A percentile compares a stretch with the other conserved stretches of the same genome.
phyloP scores from a whole-genome alignment of 345 rosid species.

The Lenwebbia sp. region DNA sequence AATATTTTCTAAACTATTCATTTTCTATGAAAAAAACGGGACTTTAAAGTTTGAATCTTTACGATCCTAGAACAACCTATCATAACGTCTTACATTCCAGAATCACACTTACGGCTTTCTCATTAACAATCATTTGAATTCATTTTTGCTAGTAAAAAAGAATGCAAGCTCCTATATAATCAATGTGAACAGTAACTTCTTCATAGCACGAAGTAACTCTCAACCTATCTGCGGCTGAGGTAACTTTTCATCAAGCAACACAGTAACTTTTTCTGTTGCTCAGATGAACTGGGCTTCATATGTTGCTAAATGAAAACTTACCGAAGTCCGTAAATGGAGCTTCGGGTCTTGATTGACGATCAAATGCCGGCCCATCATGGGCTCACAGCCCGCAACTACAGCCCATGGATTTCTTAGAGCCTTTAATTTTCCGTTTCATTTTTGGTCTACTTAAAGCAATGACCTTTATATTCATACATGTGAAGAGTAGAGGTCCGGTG shows the following conservation, averaged over 20 bases:
- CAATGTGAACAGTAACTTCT: not conserved
- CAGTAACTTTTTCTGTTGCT: no score
- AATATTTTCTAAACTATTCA: no score
- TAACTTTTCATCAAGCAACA: no score
- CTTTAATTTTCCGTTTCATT: not conserved
- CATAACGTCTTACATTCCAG: not conserved
- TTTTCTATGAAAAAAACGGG: no score
- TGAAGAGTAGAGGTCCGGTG: not conserved
- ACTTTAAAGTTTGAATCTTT: not conserved
- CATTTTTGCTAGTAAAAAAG: no score
- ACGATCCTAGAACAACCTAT: not conserved
- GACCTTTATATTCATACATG: not conserved
- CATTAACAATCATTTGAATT: not conserved
- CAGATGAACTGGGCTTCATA: no score
- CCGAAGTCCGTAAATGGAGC: not conserved
- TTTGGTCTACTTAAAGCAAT: not conserved
- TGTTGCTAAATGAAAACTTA: not conserved
- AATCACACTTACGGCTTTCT: no score
- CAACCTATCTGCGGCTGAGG: no score
- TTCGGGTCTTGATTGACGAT: not conserved
- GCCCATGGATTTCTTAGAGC: not conserved
- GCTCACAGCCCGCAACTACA: not conserved
- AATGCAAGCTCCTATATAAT: rapidly evolving
- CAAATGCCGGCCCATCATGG: not conserved
- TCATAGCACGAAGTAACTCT: rapidly evolving